Base-by-base conservation (phyloP, 768 basidiomycete species). In the Coprinopsis strossmayeri region DNA sequence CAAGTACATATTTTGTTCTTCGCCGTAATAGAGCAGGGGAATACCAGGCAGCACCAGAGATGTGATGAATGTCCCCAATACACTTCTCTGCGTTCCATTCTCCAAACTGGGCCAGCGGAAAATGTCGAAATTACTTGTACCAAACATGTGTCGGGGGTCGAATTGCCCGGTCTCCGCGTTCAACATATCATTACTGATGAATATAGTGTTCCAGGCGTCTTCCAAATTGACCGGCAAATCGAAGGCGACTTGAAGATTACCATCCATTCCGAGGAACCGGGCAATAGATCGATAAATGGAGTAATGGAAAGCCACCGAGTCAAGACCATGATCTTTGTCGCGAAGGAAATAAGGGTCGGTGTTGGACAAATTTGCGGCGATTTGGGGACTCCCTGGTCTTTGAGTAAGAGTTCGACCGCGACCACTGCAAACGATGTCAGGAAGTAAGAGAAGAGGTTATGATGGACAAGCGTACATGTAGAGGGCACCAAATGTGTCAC, bases 201-300 rank as follows among this genome's bases (percentile, higher is more conserved):
- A 85, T 80, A 95, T 91, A 64, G 91, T 69, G 61, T 93, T 91
- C 92, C 92, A 96, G 0, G 90, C 84, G 0, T 82, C 84, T 66
- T 93, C 70, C 58, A 95, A 92, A 66, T 95, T 90, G 62, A 71
- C 65, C 56, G 82, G 74, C 25, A 91, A 67, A 59, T 96, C 93
- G 64, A 85, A 94, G 9, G 90, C 92, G 46, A 91, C 93, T 53
- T 85, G 77, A 27, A 96, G 72, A 62, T 96, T 95, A 58, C 93
- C 93, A 60, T 96, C 93, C 91, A 95, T 94, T 46, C 92, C 93
- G 40, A 95, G 75, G 71, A 93, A 91, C 43, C 93, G 87, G 25
- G 83, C 70, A 45, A 95, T 68, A 2, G 87, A 70, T 50, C 93
- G 93, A 61, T 96, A 95, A 47, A 85, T 84, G 39, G 93, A 95